Percentiles rank a stretch among this genome's conserved stretches.
Evolutionary conservation across 495 filamentous ascomycete species (phyloP).

Genomic region (Trichoderma virens): DNA sequence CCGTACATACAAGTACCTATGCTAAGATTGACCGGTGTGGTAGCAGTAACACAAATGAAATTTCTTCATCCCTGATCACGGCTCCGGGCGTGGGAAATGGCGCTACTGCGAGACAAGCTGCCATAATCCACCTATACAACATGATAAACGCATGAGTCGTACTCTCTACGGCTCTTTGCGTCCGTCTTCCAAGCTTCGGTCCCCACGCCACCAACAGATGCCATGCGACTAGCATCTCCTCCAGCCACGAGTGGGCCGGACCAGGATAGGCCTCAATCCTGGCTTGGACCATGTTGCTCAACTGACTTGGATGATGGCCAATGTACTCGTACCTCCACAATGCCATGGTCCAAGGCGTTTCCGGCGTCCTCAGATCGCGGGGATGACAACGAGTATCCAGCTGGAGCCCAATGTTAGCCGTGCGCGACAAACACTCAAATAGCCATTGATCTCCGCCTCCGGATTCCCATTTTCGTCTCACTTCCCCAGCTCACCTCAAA

Average conservation of each 20-base stretch:
- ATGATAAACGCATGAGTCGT: neutral
- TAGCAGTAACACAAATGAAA: too few species aligned
- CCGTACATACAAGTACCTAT: too few species aligned
- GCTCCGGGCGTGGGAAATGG: neutral
- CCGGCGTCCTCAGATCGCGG: neutral
- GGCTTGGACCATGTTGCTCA: neutral
- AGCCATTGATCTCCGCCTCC: constrained; percentile 6
- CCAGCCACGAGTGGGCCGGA: neutral
- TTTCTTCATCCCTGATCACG: neutral
- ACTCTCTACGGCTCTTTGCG: neutral
- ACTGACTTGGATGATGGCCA: neutral
- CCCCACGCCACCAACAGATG: neutral
- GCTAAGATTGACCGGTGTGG: too few species aligned
- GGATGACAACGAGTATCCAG: neutral
- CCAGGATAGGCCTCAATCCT: neutral
- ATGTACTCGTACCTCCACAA: neutral
- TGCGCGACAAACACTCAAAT: neutral
- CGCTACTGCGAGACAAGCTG: neutral
- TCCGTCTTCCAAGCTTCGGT: neutral
- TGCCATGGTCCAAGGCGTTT: neutral
- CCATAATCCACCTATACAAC: too few species aligned
- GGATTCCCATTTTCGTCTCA: neutral
- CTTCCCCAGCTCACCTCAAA: neutral
- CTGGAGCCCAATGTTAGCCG: neutral
- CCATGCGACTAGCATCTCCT: neutral